These are phyloP conservation scores for Logfia minima DNA, from an alignment of 129 eudicot species.

Conservation along the genomic window DNA sequence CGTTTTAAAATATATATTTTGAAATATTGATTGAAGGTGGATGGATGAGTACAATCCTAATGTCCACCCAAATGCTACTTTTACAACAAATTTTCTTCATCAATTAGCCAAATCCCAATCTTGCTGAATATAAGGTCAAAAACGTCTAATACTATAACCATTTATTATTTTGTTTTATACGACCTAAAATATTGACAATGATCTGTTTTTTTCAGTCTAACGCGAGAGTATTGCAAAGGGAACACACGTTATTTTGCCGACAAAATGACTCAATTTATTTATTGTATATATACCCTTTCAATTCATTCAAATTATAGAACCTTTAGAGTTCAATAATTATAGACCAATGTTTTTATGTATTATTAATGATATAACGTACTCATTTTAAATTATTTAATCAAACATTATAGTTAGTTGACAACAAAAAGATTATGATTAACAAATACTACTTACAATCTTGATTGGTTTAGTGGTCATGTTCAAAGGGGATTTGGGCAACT, in stretches of 20 bases:
- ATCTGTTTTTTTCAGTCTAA: background rate
- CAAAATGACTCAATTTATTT: background rate
- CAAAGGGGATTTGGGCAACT: conserved; percentile 25
- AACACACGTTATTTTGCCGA: background rate
- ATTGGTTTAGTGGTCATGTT: conserved; percentile 23
- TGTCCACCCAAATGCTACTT: conserved; percentile 30
- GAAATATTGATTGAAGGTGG: conserved; percentile 10
- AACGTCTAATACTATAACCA: conserved; percentile 6
- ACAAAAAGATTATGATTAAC: conserved; percentile 1
- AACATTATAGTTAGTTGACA: background rate
- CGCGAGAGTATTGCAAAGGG: background rate
- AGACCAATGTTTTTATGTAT: too few species aligned
- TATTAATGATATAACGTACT: too few species aligned
- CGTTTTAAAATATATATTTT: background rate
- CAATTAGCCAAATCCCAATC: conserved; percentile 29
- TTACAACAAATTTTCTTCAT: conserved; percentile 10
- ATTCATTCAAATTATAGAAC: background rate
- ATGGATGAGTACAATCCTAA: conserved; percentile 28
- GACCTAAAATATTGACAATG: conserved; percentile 10
- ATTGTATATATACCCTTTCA: background rate
- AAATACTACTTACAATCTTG: conserved; percentile 7
- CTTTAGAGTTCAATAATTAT: too few species aligned
- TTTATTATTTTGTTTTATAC: conserved; percentile 17
- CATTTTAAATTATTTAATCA: background rate
- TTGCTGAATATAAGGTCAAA: conserved; percentile 14